These are phyloP conservation scores for Leccinum boreale DNA, from an alignment of 768 basidiomycete genomes.

Conservation along the genomic window DNA sequence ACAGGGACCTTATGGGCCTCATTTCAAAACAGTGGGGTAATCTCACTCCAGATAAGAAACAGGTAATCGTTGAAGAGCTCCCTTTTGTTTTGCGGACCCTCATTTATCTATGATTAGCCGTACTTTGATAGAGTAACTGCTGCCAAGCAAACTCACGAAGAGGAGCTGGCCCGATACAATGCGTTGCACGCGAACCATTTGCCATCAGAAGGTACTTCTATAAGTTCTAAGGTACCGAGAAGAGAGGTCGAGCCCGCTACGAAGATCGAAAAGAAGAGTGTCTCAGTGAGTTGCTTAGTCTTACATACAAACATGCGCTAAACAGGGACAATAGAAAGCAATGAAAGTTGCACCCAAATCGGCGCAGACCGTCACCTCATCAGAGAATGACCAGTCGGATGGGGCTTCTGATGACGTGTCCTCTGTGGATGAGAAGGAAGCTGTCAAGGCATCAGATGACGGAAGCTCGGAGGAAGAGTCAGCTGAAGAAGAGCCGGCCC, in stretches of 20 bases:
- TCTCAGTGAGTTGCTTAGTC: constrained; percentile 15
- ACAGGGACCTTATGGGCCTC: constrained; percentile 67
- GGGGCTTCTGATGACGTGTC: constrained; percentile 22
- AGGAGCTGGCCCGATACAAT: constrained; percentile 64
- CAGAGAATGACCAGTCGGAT: constrained; percentile 33
- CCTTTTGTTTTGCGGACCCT: background rate
- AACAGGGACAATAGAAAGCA: constrained; percentile 22
- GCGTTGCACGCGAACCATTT: constrained; percentile 48
- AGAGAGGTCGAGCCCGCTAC: constrained; percentile 27
- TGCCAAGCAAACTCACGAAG: constrained; percentile 64
- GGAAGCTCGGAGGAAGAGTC: constrained; percentile 27
- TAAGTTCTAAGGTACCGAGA: constrained; percentile 24
- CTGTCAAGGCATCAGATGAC: constrained; percentile 19
- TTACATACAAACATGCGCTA: constrained; percentile 16
- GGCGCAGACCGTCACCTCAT: constrained; percentile 23
- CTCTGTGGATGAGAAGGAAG: constrained; percentile 23
- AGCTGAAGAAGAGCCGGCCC: constrained; percentile 21
- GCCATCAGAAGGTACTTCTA: constrained; percentile 40
- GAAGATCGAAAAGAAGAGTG: constrained; percentile 27
- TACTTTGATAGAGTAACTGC: constrained; percentile 42
- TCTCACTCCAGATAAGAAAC: constrained; percentile 66
- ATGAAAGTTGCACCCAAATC: constrained; percentile 24
- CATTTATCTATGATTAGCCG: constrained; percentile 19
- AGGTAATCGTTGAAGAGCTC: constrained; percentile 47
- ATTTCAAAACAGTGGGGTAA: constrained; percentile 74